Evolutionary conservation across 2,329 filamentous ascomycete genomes (phyloP), one percentile per base, ranked within the genome.

Genomic region (Colletotrichum trifolii): DNA sequence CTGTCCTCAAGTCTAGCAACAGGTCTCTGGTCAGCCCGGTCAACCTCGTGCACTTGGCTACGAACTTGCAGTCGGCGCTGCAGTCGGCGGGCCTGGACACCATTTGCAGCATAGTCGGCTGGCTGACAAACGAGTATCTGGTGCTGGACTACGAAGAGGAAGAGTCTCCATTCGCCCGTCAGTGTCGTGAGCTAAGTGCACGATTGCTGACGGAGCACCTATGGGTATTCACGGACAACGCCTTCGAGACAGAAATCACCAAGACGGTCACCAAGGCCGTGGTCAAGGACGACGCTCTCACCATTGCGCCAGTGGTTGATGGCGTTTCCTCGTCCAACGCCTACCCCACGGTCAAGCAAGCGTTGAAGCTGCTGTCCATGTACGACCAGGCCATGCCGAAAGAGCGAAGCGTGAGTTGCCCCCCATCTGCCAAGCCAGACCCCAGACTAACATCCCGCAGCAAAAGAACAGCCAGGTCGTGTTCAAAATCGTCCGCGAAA

Each of bases 401-500:
- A 57, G 86, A 89, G 71, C 80, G 86, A 75, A 86, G 85, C 68
- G 86, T 88, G 78, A 78, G 85, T 80, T 11, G 1, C 13, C 7
- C 8, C 1, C 2, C 9, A 0, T 33, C 8, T 2, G 10, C 2
- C 10, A 17, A 25, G 4, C 10, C 4, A 3, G 10, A 2, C 12
- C 8, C 13, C 36, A n/a, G 2, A 12, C 42, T 69, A 34, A 69
- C 50, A 34, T 1, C 6, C 7, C 15, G 4, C 43, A 85, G 79
- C 78, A 82, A 75, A 76, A 82, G 67, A 85, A 85, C 60, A 87
- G 83, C 54, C 79, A 83, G 0, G 83, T 88, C 1, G 80, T 89
- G 6, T 88, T 85, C 74, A 85, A 82, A 58, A 96, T 98, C 69
- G 93, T 99, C 34, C 91, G 95, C 72, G 93, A 96, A 77, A 96